Conservation (phyloP, 148 eudicot species). For the Rhododendron kiyosumense region DNA sequence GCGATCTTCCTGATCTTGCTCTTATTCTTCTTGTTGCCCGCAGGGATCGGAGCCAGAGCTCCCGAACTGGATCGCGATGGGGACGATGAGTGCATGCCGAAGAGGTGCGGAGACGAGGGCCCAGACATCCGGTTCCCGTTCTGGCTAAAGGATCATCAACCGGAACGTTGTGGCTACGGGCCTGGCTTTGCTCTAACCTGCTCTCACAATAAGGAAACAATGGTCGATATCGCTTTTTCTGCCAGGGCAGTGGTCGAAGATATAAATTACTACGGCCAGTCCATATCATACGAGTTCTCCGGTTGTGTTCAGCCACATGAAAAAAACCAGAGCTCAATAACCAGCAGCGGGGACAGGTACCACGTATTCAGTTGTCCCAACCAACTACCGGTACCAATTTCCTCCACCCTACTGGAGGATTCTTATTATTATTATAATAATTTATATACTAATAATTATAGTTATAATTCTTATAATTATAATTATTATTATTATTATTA, state of each 20-base stretch:
- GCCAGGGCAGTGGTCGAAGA: not conserved
- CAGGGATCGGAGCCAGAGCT: not conserved
- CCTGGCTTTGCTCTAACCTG: not conserved
- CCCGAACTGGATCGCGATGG: not conserved
- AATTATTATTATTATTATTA: too few relatives aligned
- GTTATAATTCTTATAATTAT: too few relatives aligned
- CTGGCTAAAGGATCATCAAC: not conserved
- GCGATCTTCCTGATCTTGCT: not conserved
- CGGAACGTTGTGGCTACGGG: not conserved
- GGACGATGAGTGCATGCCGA: not conserved
- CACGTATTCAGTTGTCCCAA: not conserved
- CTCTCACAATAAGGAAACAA: not conserved
- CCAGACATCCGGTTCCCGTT: not conserved
- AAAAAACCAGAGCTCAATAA: not conserved
- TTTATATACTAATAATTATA: too few relatives aligned
- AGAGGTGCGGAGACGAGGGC: not conserved
- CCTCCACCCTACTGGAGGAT: not conserved
- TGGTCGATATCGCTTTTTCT: not conserved
- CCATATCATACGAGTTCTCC: not conserved
- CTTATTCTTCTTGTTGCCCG: not conserved
- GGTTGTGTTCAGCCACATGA: not conserved
- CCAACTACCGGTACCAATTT: too few relatives aligned
- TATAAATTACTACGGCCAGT: fast-evolving
- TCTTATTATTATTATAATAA: too few relatives aligned
- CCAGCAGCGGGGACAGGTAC: not conserved